phyloP scores from a whole-genome alignment of 306 rosid species.

The Citrullus amarus region DNA sequence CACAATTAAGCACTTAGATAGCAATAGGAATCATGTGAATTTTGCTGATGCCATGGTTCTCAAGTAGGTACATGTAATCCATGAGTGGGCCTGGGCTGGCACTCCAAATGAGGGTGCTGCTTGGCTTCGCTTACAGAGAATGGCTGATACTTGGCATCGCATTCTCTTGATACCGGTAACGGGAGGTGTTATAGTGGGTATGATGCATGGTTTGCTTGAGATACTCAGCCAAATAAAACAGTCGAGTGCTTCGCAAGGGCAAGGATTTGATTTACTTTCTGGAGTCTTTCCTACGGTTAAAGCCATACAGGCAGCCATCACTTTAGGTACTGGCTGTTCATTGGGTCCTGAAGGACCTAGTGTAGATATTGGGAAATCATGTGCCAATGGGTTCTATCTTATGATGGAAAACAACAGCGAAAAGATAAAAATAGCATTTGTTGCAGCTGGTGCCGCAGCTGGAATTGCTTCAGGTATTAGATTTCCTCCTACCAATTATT shows the following conservation, averaged over 20 bases:
- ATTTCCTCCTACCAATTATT: conserved; percentile 13
- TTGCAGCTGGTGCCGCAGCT: conserved; percentile 98
- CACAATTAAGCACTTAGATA: neutral
- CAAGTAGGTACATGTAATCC: conserved; percentile 75
- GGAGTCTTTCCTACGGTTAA: conserved; percentile 74
- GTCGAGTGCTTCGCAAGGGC: conserved; percentile 52
- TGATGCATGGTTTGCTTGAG: conserved; percentile 97
- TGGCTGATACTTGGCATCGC: conserved; percentile 91
- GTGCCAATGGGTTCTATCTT: conserved; percentile 84
- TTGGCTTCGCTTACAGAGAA: conserved; percentile 88
- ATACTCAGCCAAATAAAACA: conserved; percentile 78
- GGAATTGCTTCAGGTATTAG: conserved; percentile 83
- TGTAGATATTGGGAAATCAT: conserved; percentile 94
- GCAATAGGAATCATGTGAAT: neutral
- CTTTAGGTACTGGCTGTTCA: conserved; percentile 94
- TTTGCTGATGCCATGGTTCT: conserved; percentile 18
- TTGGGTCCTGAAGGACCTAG: conserved; percentile 99
- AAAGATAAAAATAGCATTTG: conserved; percentile 70
- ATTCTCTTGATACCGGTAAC: conserved; percentile 83
- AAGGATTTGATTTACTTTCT: conserved; percentile 72
- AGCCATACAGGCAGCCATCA: conserved; percentile 92
- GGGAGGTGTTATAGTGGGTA: conserved; percentile 91
- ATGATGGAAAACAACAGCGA: conserved; percentile 95
- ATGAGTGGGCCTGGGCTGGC: conserved; percentile 99
- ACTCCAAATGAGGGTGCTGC: conserved; percentile 96